Base-by-base conservation (phyloP, 352 stramenopile genomes). In the Pythium phragmiticola region DNA sequence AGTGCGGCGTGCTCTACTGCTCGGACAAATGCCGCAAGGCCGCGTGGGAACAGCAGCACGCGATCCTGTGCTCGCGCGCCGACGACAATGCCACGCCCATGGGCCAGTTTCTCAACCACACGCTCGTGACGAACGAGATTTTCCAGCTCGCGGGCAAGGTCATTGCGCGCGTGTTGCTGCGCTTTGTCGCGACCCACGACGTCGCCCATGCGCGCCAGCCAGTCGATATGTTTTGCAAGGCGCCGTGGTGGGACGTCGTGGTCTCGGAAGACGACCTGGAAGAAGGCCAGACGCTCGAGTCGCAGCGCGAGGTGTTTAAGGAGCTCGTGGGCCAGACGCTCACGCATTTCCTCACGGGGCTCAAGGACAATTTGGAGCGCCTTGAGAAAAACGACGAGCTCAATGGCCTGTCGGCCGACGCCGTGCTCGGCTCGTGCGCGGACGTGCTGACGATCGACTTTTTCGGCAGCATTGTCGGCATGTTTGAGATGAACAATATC, bases 401-500 rank as follows among this genome's bases (percentile, higher is more conserved):
- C 36, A 82, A 84, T 56, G 82, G 80, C 12, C 70, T 90, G 42
- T 74, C 78, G 54, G 65, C 63, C 13, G 82, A 90, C 30, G 57
- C 70, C 3, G 79, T 91, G 8, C 33, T 89, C 11, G 56, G 57
- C 42, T 73, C 78, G 47, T 87, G 72, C 57, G 72, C 77, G 13
- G 76, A 80, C 13, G 56, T 92, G 4, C 39, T 97, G 26, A 87
- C 54, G 42, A 57, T 90, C 17, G 84, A 97, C 30, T 95, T 89
- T 60, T 95, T 98, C 61, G 87, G 79, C 61, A 72, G 77, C 37
- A 70, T 98, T 14, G 88, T 99, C 55, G 96, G 96, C 48, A 98
- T 97, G 80, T 98, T 98, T 71, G 95, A 98, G 79, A 97, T 98
- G 80, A 99, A 99, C 81, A 97, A 98, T 78, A 92, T 98, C 58